Evolutionary conservation across 2,329 filamentous ascomycete species (phyloP), one percentile per base, ranked within the genome.

Genomic region (Botryotinia calthae): DNA sequence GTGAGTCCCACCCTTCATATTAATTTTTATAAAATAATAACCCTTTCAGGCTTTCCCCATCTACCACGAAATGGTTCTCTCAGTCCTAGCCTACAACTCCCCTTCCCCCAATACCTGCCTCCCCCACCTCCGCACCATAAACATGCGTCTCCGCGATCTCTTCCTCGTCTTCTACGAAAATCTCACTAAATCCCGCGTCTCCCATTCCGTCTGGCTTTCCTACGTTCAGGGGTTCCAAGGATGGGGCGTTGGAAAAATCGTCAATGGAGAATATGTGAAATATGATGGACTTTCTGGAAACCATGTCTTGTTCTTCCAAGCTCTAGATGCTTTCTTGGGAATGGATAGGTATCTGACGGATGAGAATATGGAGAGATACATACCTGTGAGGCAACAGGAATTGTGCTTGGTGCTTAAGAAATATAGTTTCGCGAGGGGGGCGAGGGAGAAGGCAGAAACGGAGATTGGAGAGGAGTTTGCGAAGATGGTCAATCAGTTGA

Each of bases 131-230:
- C 37, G 20, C 18, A 67, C 10, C 62, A 67, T 72, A 10, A 72
- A 67, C 51, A 3, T 18, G 0, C 70, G 40, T 12, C 40, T 72
- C 12, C 70, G 70, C 22, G 40, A 46, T 7, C 62, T 72, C 16
- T 67, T 72, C 28, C 62, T 44, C 22, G n/a, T 72, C 10, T 72
- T 72, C 40, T 72, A 72, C 70, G 51, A 66, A 34, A 72, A 72
- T 7, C 70, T 72, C 22, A 72, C 62, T 1, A 40, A 48, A 25
- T n/a, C 28, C 9, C 48, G 34, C 1, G 62, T 72, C 20, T 72
- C 62, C 0, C 62, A 48, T 8, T 46, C 61, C 18, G 51, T 67
- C 46, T 72, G 70, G 70, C 48, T 72, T 7, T 67, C 62, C 31
- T 72, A 72, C 10, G 34, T 72, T 7, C 70, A 72, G 28, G 70